Percentiles rank a stretch among this genome's conserved stretches.
phyloP scores from a whole-genome alignment of 2,329 filamentous ascomycete species.

The Fusarium hainanense region DNA sequence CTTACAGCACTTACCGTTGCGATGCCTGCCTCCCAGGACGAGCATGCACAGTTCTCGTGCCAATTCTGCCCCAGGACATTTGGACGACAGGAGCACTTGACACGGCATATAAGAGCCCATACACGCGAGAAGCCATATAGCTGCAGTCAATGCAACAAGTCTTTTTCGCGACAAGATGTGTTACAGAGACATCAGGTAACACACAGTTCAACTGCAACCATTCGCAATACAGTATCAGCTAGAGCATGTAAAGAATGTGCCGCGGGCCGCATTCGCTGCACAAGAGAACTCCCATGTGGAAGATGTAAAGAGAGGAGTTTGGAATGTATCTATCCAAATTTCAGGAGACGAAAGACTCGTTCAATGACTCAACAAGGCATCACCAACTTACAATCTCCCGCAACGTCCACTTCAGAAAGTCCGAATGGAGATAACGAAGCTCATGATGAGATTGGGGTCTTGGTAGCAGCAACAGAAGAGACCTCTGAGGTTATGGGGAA shows the following conservation, averaged over 20 bases:
- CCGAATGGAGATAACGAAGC: background rate
- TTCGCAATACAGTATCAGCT: background rate
- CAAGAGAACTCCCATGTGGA: conserved; percentile 25
- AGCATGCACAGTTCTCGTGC: background rate
- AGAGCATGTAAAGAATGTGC: conserved; percentile 35
- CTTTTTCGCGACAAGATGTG: conserved; percentile 32
- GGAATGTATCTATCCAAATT: conserved; percentile 16
- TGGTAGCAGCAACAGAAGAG: background rate
- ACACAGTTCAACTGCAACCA: background rate
- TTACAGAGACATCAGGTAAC: conserved; percentile 26
- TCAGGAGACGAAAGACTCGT: conserved; percentile 5
- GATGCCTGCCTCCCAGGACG: conserved; percentile 1
- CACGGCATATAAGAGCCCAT: conserved; percentile 29
- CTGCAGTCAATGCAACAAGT: conserved; percentile 25
- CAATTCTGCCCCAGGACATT: conserved; percentile 13
- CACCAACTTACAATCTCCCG: background rate
- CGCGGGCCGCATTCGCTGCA: conserved; percentile 27
- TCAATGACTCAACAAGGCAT: background rate
- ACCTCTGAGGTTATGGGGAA: background rate
- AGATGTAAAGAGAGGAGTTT: conserved; percentile 19
- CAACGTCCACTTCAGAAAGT: background rate
- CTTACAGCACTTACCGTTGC: background rate
- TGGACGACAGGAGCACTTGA: conserved; percentile 28
- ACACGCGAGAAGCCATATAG: conserved; percentile 33
- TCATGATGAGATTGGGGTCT: background rate